Base-by-base conservation (phyloP, 352 stramenopile species). In the Elongisporangium undulatum region DNA sequence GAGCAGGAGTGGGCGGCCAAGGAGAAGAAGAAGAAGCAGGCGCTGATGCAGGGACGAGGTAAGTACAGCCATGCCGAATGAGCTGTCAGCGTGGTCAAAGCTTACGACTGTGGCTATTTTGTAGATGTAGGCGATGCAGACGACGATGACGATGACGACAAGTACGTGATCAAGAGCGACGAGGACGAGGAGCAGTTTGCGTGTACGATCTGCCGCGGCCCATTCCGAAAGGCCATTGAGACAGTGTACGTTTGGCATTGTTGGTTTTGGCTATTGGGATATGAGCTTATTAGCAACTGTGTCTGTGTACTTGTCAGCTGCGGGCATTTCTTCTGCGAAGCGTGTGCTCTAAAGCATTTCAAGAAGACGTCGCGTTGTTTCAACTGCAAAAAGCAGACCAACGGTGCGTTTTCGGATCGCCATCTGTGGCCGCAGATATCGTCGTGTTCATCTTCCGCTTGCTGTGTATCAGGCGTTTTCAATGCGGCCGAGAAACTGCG, bases 301-400 rank as follows among this genome's bases (percentile, higher is more conserved):
- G 5, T 24, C 15, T 19, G 39, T 54, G 6, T 22, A 64, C 2
- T 64, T 49, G 58, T 22, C 21, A 90, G 80, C 16, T 99, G 97
- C 54, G 82, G 83, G 0, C 97, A 99, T 70, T 99, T 98, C 67
- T 99, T 99, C 76, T 99, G 96, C 59, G 80, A 98, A 67, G 55
- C 75, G 20, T 99, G 96, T 57, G 94, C 97, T 23, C 69, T 98
- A 38, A 82, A 92, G 61, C 75, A 88, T 20, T 92, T 88, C 55
- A 86, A 82, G 52, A 96, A 94, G 56, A 85, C 76, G 3, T 85
- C 77, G 10, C 74, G 81, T 21, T 99, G 96, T 69, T 96, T 95
- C 63, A 95, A 98, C 62, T 99, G 96, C 72, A 79, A 82, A 55
- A 98, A 98, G 60, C 90, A 98, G 65, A 98, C 94, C 13, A 94